Percentiles rank a stretch among this genome's conserved stretches.
These are phyloP conservation scores for Lentinus tigrinus DNA, from an alignment of 768 basidiomycete genomes.

Conservation along the genomic window DNA sequence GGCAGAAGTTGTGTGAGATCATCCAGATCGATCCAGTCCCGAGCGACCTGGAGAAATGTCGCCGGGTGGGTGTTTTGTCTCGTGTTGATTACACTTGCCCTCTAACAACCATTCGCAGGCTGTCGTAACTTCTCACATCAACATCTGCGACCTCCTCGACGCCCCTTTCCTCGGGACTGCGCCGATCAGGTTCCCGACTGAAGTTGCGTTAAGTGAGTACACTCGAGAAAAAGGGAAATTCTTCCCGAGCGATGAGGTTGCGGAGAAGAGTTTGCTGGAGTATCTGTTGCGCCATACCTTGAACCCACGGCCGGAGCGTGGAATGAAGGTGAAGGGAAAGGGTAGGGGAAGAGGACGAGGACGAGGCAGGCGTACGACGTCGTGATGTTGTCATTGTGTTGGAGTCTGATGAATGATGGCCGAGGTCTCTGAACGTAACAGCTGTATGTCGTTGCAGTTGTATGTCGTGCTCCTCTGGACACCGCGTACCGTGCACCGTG, in stretches of 20 bases:
- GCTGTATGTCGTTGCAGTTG: no score
- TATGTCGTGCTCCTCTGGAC: no score
- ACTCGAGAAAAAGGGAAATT: neutral
- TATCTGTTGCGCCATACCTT: neutral
- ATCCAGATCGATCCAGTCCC: slow-evolving; percentile 14
- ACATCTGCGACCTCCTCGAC: slow-evolving; percentile 32
- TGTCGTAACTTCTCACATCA: slow-evolving; percentile 24
- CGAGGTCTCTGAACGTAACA: no score
- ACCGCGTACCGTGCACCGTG: no score
- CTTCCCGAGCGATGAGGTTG: neutral
- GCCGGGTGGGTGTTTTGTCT: neutral
- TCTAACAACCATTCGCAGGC: neutral
- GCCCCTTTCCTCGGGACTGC: slow-evolving; percentile 4
- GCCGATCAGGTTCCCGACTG: neutral
- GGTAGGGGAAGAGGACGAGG: no score
- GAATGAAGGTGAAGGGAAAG: no score
- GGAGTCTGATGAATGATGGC: no score
- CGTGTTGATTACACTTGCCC: neutral
- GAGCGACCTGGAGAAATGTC: slow-evolving; percentile 2
- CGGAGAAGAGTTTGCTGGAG: neutral
- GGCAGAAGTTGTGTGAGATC: slow-evolving; percentile 13
- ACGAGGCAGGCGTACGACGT: no score
- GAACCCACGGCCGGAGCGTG: neutral
- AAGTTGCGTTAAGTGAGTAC: neutral
- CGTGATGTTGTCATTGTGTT: no score